Percentiles rank a stretch among this genome's conserved stretches.
phyloP scores from a whole-genome alignment of 192 early-diverging fungal genomes.

The Backusella psychrophila region DNA sequence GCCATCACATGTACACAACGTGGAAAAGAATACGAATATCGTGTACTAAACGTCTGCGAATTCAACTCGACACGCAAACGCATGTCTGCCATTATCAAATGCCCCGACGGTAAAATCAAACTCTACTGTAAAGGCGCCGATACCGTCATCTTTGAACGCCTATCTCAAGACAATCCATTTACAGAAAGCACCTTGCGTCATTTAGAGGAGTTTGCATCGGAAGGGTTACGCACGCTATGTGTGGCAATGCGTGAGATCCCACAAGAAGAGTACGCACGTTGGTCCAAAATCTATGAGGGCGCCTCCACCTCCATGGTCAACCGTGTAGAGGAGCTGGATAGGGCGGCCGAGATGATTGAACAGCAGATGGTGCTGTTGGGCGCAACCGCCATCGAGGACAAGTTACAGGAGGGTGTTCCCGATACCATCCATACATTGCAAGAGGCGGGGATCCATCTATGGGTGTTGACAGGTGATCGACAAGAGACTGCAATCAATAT shows the following conservation, averaged over 20 bases:
- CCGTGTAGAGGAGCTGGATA: constrained; percentile 82
- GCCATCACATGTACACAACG: constrained; percentile 50
- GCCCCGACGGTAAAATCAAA: constrained; percentile 82
- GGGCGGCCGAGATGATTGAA: constrained; percentile 95
- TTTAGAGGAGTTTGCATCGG: constrained; percentile 93
- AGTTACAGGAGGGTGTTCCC: constrained; percentile 97
- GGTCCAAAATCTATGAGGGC: constrained; percentile 81
- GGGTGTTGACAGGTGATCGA: constrained; percentile 97
- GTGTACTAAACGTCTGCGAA: constrained; percentile 95
- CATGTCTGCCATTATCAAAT: constrained; percentile 91
- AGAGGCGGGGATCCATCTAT: constrained; percentile 93
- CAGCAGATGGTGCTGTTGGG: constrained; percentile 89
- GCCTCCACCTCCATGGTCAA: constrained; percentile 90
- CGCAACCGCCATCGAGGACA: constrained; percentile 98
- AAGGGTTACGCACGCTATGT: constrained; percentile 95
- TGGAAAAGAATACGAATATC: constrained; percentile 64
- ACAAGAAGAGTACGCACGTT: constrained; percentile 82
- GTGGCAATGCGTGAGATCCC: constrained; percentile 92
- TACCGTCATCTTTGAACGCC: constrained; percentile 92
- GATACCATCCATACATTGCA: constrained; percentile 96
- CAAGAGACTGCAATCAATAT: constrained; percentile 99
- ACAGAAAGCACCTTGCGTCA: constrained; percentile 69
- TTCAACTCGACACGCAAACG: constrained; percentile 99
- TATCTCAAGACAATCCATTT: constrained; percentile 62
- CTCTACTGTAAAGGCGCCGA: constrained; percentile 98